Conservation (phyloP, 1,284 basidiomycete genomes). For the Flammula alnicola region DNA sequence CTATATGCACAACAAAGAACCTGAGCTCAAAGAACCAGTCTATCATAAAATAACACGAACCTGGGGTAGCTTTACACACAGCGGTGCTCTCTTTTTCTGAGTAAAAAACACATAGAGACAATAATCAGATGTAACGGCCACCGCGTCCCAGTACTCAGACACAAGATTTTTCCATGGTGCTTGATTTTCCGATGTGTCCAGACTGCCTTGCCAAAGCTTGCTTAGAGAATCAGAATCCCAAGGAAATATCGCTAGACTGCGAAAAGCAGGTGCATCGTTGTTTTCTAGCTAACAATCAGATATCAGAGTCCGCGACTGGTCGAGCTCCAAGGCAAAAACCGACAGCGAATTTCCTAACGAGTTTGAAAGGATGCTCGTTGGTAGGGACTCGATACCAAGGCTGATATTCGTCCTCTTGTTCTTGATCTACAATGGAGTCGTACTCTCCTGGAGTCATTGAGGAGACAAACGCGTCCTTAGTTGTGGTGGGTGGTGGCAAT, state of each 20-base stretch:
- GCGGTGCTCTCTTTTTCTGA: constrained; percentile 34
- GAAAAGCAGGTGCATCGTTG: constrained; percentile 31
- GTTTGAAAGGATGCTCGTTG: constrained; percentile 36
- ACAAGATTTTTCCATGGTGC: constrained; percentile 50
- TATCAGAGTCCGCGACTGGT: not conserved
- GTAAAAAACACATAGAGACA: constrained; percentile 45
- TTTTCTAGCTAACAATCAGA: constrained; percentile 26
- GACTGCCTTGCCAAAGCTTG: constrained; percentile 50
- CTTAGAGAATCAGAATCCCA: constrained; percentile 54
- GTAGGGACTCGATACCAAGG: constrained; percentile 47
- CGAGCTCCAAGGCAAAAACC: constrained; percentile 19
- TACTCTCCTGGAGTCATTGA: constrained; percentile 5
- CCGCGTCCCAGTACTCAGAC: constrained; percentile 49
- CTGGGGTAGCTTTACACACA: constrained; percentile 41
- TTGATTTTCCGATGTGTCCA: constrained; percentile 35
- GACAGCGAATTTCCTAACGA: constrained; percentile 39
- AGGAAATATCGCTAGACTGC: constrained; percentile 56
- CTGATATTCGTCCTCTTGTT: constrained; percentile 16
- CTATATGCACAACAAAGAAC: constrained; percentile 9
- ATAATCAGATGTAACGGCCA: constrained; percentile 52
- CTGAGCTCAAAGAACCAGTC: constrained; percentile 8
- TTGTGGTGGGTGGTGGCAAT: not conserved
- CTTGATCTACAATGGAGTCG: constrained; percentile 12
- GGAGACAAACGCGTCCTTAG: no score
- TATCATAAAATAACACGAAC: constrained; percentile 26